Conservation (phyloP, 441 rosid genomes). For the Geranium incanum region DNA sequence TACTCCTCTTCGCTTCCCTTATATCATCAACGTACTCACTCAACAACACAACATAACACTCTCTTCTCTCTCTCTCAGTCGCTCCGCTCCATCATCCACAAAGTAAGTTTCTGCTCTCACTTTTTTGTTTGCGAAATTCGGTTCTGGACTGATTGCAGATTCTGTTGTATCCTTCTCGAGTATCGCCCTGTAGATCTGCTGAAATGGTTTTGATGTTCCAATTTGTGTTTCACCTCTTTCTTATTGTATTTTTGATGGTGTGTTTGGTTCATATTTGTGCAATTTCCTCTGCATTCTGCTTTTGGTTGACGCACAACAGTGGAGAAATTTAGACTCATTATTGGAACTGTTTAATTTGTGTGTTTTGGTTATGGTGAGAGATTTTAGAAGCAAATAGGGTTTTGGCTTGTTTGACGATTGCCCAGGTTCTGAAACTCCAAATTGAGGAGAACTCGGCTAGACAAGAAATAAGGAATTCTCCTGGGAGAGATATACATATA, state of each 20-base stretch:
- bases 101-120: conserved; percentile 27
- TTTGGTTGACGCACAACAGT: neutral
- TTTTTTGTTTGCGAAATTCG: neutral
- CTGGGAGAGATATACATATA: too few relatives aligned
- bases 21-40: conserved; percentile 12
- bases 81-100: neutral
- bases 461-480: too few relatives aligned
- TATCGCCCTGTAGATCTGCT: conserved; percentile 29
- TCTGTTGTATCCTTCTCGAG: conserved; percentile 7
- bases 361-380: neutral
- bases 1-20: conserved; percentile 23
- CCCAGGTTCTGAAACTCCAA: too few relatives aligned
- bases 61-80: conserved; percentile 6
- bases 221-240: neutral
- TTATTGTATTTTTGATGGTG: neutral
- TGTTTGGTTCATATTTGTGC: neutral
- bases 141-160: neutral
- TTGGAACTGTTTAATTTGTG: neutral
- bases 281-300: neutral
- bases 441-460: too few relatives aligned
- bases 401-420: neutral
- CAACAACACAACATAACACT: too few relatives aligned
- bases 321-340: neutral
- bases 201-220: conserved; percentile 6
- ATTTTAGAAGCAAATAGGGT: conserved; percentile 4